Conservation (phyloP, 1,139 yeast genomes). For the Blastobotrys illinoisensis region DNA sequence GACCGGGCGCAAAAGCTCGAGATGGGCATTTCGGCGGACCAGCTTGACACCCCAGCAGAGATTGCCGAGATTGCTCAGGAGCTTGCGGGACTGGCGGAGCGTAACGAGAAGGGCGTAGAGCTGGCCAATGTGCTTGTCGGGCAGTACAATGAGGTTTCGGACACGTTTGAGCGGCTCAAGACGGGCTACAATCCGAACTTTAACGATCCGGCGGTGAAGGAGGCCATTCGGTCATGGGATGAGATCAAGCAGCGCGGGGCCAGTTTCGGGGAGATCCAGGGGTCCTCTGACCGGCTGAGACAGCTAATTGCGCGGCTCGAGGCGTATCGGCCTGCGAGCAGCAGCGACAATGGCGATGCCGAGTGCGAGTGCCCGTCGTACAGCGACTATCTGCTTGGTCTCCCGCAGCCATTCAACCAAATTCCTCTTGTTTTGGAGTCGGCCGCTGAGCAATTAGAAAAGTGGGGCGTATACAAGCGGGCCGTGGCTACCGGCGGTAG, state of each 20-base stretch:
- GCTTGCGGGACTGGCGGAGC: slow-evolving; percentile 25
- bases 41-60: slow-evolving; percentile 11
- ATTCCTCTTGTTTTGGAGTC: neutral
- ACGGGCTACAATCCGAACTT: slow-evolving; percentile 78
- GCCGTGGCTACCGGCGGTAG: slow-evolving; percentile 17
- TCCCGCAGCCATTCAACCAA: neutral
- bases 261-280: slow-evolving; percentile 6
- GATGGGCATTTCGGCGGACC: slow-evolving; percentile 21
- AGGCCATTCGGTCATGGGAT: slow-evolving; percentile 57
- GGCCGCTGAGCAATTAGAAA: slow-evolving; percentile 1
- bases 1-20: slow-evolving; percentile 27
- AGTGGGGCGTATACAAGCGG: slow-evolving; percentile 26
- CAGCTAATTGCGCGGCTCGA: slow-evolving; percentile 8
- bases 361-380: neutral
- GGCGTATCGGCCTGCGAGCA: slow-evolving; percentile 2
- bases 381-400: neutral
- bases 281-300: slow-evolving; percentile 3
- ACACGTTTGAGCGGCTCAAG: slow-evolving; percentile 43
- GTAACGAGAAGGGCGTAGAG: slow-evolving; percentile 26
- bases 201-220: slow-evolving; percentile 83
- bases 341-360: neutral
- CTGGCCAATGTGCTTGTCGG: slow-evolving; percentile 21
- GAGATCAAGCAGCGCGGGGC: slow-evolving; percentile 18
- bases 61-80: slow-evolving; percentile 4
- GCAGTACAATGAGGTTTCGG: slow-evolving; percentile 35